These are phyloP conservation scores for Fusarium sp. DNA, from an alignment of 2,329 filamentous ascomycete species.

Conservation along the genomic window DNA sequence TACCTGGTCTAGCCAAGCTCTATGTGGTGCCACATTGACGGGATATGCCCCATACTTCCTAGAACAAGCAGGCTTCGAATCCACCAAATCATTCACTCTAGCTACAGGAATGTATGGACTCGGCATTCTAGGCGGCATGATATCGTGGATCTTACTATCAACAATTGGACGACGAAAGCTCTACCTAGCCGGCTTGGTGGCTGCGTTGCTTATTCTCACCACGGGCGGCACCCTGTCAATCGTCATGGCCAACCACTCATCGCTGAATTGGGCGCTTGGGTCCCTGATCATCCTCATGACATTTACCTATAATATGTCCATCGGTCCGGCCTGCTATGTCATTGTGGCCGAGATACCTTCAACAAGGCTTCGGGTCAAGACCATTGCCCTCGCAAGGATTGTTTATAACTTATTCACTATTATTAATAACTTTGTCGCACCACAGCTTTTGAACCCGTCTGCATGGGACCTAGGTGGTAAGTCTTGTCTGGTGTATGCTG, in stretches of 20 bases:
- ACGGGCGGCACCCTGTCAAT: conserved; percentile 50
- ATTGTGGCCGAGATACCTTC: conserved; percentile 50
- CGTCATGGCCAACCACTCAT: conserved; percentile 36
- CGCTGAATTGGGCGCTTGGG: conserved; percentile 46
- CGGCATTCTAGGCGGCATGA: conserved; percentile 49
- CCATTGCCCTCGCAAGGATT: conserved; percentile 48
- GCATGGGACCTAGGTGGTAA: conserved; percentile 35
- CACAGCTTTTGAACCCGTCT: conserved; percentile 30
- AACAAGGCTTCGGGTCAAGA: conserved; percentile 49
- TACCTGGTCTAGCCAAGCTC: conserved; percentile 31
- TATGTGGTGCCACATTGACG: conserved; percentile 19
- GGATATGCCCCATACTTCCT: conserved; percentile 49
- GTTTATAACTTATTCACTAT: conserved; percentile 20
- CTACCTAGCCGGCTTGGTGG: conserved; percentile 48
- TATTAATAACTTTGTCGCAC: conserved; percentile 30
- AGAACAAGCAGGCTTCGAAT: conserved; percentile 51
- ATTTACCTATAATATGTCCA: conserved; percentile 43
- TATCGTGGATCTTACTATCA: conserved; percentile 51
- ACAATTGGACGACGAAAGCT: conserved; percentile 49
- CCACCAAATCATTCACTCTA: conserved; percentile 49
- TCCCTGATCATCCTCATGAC: conserved; percentile 51
- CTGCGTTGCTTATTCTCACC: conserved; percentile 44
- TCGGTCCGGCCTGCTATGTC: conserved; percentile 41
- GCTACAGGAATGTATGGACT: conserved; percentile 49
- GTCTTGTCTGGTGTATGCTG: conserved; percentile 22